phyloP scores from a whole-genome alignment of 768 basidiomycete genomes.

The Termitomyces sp. region DNA sequence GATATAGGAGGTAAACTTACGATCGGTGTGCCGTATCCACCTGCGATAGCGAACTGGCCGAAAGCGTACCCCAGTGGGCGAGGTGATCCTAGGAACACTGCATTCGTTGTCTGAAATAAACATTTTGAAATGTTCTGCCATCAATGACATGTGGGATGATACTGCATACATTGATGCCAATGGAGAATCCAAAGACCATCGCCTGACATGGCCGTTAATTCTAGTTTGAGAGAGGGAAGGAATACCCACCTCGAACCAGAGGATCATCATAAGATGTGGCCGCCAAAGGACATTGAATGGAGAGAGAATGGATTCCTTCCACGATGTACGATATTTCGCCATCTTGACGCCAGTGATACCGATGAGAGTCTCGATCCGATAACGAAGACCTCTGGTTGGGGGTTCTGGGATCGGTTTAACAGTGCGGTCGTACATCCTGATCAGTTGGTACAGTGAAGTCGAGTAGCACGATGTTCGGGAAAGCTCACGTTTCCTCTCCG shows the following conservation, averaged over 20 bases:
- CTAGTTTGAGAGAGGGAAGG: not conserved
- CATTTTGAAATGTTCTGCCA: conserved; percentile 17
- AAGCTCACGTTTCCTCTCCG: conserved; percentile 58
- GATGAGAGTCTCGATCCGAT: conserved; percentile 47
- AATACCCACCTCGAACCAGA: conserved; percentile 33
- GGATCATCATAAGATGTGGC: conserved; percentile 39
- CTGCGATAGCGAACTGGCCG: conserved; percentile 34
- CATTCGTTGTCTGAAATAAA: conserved; percentile 28
- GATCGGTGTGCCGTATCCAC: conserved; percentile 35
- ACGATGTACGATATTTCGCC: conserved; percentile 34
- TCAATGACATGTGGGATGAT: not conserved
- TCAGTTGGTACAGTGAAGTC: not conserved
- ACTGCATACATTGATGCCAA: conserved; percentile 32
- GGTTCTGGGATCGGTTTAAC: conserved; percentile 36
- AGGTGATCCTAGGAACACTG: conserved; percentile 19
- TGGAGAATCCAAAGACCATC: conserved; percentile 28
- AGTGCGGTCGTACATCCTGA: conserved; percentile 50
- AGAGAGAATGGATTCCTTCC: conserved; percentile 30
- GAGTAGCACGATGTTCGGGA: not conserved
- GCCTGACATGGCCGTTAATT: conserved; percentile 6
- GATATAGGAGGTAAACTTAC: conserved; percentile 15
- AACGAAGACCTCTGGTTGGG: conserved; percentile 33
- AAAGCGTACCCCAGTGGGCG: conserved; percentile 33
- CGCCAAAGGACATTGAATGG: conserved; percentile 43
- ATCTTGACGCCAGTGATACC: conserved; percentile 51